A percentile compares a stretch with the other conserved stretches of the same genome.
Conservation (phyloP, 106 monocot species). For the Dendrobium chrysotoxum region DNA sequence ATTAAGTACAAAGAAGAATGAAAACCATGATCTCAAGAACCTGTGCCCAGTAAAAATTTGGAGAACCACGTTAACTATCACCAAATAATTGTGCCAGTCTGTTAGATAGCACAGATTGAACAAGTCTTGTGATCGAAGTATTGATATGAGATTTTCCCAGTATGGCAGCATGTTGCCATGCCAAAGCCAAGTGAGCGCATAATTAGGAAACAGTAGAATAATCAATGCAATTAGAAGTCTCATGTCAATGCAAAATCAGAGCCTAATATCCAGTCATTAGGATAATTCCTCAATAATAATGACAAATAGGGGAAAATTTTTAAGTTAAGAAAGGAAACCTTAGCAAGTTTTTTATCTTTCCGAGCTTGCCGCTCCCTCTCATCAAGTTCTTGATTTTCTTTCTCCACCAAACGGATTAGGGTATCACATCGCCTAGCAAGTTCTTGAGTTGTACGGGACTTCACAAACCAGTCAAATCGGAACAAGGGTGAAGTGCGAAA, state of each 20-base stretch:
- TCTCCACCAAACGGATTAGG: constrained; percentile 69
- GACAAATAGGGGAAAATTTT: background rate
- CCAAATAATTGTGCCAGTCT: background rate
- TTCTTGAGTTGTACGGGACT: constrained; percentile 76
- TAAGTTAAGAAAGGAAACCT: constrained; percentile 21
- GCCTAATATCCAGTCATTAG: background rate
- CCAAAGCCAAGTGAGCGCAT: background rate
- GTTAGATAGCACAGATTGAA: background rate
- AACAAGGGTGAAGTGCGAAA: constrained; percentile 70
- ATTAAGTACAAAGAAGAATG: no score
- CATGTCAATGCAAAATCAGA: background rate
- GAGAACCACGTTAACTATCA: background rate
- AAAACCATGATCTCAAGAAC: background rate
- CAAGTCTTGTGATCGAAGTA: background rate
- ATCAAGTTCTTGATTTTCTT: constrained; percentile 82
- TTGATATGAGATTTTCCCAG: no score
- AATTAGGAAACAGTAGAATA: background rate
- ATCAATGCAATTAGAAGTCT: background rate
- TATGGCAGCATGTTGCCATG: background rate
- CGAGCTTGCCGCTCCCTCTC: constrained; percentile 67
- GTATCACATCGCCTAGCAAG: constrained; percentile 78
- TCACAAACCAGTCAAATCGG: constrained; percentile 88
- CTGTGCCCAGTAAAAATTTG: background rate
- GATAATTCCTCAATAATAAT: background rate
- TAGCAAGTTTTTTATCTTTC: constrained; percentile 64